Evolutionary conservation across 1,284 basidiomycete genomes (phyloP), one percentile per base, ranked within the genome.

Genomic region (Malassezia vespertilionis): DNA sequence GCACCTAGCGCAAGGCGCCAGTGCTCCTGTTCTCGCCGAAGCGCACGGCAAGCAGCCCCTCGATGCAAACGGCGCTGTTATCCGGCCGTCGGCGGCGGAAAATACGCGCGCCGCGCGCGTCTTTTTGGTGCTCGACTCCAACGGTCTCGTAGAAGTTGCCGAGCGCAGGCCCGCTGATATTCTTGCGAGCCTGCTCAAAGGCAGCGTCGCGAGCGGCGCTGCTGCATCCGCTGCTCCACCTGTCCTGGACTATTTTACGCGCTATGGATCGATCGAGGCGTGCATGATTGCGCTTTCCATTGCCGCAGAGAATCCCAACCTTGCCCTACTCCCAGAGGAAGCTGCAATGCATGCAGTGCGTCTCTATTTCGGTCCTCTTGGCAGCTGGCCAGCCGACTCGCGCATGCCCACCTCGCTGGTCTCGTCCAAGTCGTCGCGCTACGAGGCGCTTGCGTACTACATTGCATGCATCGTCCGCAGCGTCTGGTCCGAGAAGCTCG

Each of bases 391-490:
- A 2, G 61, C 61, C 1, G 61, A 63, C 52, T 52, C 55, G 18
- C 56, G 57, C 14, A 56, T 63, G 34, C 55, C 61, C 0, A 54
- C 50, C 4, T 48, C 54, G 15, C 50, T 57, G 2, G 42, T 50
- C 8, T 51, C 57, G 6, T 54, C 56, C 26, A 49, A 56, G 36
- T 61, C 58, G 11, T 60, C 65, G 30, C 79, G 88, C 40, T 80
- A 89, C 58, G 87, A 96, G 72, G 91, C 87, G 1, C 76, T 96
- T 31, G 84, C 83, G 0, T 73, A 91, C 26, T 90, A 88, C 69
- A 80, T 96, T 60, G 80, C 86, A 3, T 78, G 91, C 42, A 75
- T 91, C 21, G 74, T 95, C 14, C 76, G 87, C 31, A 84, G 86
- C 1, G 77, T 96, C 52, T 96, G 91, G 90, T 83, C 82, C 60